Conservation (phyloP, 2,329 filamentous ascomycete species). For the Microdochium nivale region DNA sequence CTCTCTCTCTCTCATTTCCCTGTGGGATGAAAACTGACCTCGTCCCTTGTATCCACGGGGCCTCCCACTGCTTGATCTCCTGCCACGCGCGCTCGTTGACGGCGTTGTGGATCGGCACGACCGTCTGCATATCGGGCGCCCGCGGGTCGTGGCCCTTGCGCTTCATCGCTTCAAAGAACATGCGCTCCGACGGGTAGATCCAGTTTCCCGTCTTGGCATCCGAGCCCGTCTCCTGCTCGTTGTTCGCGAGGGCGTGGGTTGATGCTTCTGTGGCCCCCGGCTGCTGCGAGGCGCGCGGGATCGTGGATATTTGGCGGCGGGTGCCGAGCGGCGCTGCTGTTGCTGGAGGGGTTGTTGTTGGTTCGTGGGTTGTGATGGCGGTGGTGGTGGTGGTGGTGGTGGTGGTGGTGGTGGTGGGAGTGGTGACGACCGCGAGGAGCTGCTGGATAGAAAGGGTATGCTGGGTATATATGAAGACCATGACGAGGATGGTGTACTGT, state of each 20-base stretch:
- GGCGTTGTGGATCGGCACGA: conserved; percentile 96
- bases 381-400: conserved; percentile 25
- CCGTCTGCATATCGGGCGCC: conserved; percentile 73
- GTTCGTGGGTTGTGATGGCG: background rate
- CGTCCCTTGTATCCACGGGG: conserved; percentile 49
- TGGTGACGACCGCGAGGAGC: background rate
- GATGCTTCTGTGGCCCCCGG: conserved; percentile 16
- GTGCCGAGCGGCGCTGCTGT: conserved; percentile 39
- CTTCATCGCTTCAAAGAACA: conserved; percentile 97
- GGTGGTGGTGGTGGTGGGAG: conserved; percentile 19
- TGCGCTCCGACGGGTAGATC: conserved; percentile 93
- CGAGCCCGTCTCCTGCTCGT: conserved; percentile 68
- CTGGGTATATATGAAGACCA: background rate
- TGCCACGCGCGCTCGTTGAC: conserved; percentile 96
- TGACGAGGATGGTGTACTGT: background rate
- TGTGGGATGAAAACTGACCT: conserved; percentile 33
- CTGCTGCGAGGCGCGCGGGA: conserved; percentile 52
- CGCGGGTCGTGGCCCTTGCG: conserved; percentile 73
- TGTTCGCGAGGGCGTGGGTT: conserved; percentile 49
- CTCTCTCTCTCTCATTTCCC: background rate
- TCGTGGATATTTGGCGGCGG: conserved; percentile 69
- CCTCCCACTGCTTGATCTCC: conserved; percentile 87
- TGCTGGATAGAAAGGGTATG: background rate
- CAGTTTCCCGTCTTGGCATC: conserved; percentile 72
- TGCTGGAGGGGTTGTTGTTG: conserved; percentile 5